phyloP scores from a whole-genome alignment of 2,329 filamentous ascomycete genomes.

The Alternaria sp. region DNA sequence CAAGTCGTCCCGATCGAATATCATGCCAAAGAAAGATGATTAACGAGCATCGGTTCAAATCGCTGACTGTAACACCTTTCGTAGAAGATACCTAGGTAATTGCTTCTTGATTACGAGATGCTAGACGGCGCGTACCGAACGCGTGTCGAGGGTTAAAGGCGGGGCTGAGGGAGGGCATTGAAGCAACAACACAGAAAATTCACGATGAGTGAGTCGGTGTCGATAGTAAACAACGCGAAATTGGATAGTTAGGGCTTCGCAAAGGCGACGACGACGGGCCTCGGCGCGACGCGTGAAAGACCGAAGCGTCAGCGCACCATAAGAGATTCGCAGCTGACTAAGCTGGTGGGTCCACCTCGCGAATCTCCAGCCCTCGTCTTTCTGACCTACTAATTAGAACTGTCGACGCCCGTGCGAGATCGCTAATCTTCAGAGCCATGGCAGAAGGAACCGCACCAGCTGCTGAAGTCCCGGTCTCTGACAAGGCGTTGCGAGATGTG shows the following conservation, averaged over 20 bases:
- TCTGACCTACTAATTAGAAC: background rate
- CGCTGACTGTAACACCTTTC: background rate
- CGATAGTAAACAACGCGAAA: background rate
- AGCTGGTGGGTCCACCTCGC: background rate
- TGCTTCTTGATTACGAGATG: background rate
- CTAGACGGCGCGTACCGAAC: background rate
- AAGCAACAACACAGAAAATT: background rate
- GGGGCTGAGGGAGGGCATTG: background rate
- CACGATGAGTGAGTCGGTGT: background rate
- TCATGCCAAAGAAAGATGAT: background rate
- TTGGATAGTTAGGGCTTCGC: background rate
- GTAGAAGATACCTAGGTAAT: background rate
- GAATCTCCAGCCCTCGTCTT: slow-evolving; percentile 2
- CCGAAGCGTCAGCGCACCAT: background rate
- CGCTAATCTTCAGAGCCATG: background rate
- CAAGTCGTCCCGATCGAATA: background rate
- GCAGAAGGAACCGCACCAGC: slow-evolving; percentile 12
- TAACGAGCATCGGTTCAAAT: background rate
- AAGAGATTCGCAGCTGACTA: slow-evolving; percentile 6
- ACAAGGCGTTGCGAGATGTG: slow-evolving; percentile 35
- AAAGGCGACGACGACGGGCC: background rate
- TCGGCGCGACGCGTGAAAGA: background rate
- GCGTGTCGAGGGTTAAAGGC: background rate
- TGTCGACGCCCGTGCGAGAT: slow-evolving; percentile 2
- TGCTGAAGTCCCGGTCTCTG: slow-evolving; percentile 27